Base-by-base conservation (phyloP, 106 monocot species). In the Agapanthus africanus region DNA sequence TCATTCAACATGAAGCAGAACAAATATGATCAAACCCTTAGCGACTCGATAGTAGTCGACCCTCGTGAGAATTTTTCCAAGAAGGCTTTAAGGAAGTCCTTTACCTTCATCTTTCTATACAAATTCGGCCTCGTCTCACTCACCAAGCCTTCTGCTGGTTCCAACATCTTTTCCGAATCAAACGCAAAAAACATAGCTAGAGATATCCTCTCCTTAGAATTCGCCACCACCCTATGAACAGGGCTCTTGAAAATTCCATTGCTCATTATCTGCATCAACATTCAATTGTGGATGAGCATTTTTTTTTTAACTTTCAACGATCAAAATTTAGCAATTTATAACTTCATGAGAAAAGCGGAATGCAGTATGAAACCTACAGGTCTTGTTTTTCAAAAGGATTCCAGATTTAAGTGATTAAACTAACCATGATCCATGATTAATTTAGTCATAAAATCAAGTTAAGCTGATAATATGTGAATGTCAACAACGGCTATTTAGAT, bases 201-300 rank as follows among this genome's bases (percentile, higher is more conserved):
- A 18, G 83, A 83, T 10, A 79, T 37, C 66, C 83, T 79, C 28
- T 76, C 76, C 61, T 33, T 70, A 22, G 68, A 30, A 25, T 54
- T 76, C 27, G 79, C 65, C 22, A 79, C 83, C 51, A 79, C 83
- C 27, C 83, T 62, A 32, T 83, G 83, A 36, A 76, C 42, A 15
- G 83, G 83, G 35, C 76, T 76, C 47, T 73, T 83, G 30, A 79
- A 76, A 33, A 61, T 76, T 39, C 76, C 83, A 68, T 83, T 83
- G 73, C 79, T 79, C 76, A 83, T 83, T 33, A 83, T 75, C 83
- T 82, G 77, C 71, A 72, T 15, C 11, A 23, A 44, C 31, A 35
- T 31, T 26, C 14, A 23, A 9, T 47, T 32, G n/a, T 35, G 34
- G 14, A 15, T 47, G 46, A 15, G 19, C 46, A n/a, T n/a, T n/a